A percentile compares a stretch with the other conserved stretches of the same genome.
These are phyloP conservation scores for Inga oerstediana DNA, from an alignment of 306 rosid genomes.

Conservation along the genomic window DNA sequence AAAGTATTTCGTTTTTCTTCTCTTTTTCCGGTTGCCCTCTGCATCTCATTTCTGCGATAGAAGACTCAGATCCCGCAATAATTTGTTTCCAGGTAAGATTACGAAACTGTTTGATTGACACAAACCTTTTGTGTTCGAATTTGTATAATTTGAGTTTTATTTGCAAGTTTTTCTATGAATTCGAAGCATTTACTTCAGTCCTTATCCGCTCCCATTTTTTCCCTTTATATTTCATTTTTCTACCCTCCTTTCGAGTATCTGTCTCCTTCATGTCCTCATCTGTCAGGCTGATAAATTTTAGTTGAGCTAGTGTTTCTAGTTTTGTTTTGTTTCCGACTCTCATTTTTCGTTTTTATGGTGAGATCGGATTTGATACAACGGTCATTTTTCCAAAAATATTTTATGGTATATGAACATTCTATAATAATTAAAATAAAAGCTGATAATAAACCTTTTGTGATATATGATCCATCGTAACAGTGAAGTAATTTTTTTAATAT, in stretches of 20 bases:
- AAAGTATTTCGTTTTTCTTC: neutral
- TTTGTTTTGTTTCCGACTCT: neutral
- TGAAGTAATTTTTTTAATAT: neutral
- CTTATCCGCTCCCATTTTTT: neutral
- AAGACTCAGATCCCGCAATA: neutral
- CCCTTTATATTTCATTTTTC: neutral
- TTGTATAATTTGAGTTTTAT: neutral
- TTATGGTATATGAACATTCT: neutral
- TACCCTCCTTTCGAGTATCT: neutral
- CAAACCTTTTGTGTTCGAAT: neutral
- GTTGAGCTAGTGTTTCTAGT: neutral
- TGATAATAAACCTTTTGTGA: neutral
- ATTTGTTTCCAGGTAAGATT: constrained; percentile 23
- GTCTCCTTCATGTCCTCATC: neutral
- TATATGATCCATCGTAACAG: neutral
- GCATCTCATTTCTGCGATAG: neutral
- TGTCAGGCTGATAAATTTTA: neutral
- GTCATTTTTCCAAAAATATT: neutral
- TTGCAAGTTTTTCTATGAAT: neutral
- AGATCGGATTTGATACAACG: neutral
- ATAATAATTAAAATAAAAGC: neutral
- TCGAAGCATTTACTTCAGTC: neutral
- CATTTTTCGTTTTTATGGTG: neutral
- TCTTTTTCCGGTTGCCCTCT: neutral
- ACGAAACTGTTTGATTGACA: neutral